A percentile compares a stretch with the other conserved stretches of the same genome.
phyloP scores from a whole-genome alignment of 2,329 filamentous ascomycete species.

The Colletotrichum sp. region DNA sequence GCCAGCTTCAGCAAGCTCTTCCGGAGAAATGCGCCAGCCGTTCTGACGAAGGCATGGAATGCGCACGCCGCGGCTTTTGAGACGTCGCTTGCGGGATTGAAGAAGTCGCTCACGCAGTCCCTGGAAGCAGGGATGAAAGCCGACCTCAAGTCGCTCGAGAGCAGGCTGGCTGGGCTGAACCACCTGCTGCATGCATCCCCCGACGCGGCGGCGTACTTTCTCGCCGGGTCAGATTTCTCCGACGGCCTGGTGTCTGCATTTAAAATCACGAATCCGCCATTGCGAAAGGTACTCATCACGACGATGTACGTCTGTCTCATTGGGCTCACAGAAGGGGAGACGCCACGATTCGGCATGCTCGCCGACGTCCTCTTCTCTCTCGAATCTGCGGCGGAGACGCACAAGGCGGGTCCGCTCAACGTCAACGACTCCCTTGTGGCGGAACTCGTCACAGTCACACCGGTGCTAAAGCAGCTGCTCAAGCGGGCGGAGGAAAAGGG shows the following conservation, averaged over 20 bases:
- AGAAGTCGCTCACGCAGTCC: constrained; percentile 64
- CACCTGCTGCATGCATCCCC: constrained; percentile 68
- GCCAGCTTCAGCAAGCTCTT: constrained; percentile 72
- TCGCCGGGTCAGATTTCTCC: constrained; percentile 86
- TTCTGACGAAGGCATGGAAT: constrained; percentile 57
- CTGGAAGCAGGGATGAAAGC: constrained; percentile 67
- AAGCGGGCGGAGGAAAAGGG: constrained; percentile 55
- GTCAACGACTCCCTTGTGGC: constrained; percentile 77
- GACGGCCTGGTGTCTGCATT: constrained; percentile 76
- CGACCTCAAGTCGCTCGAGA: constrained; percentile 60
- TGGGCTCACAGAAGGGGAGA: constrained; percentile 70
- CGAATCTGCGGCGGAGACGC: constrained; percentile 72
- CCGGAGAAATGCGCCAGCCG: constrained; percentile 63
- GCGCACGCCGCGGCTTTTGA: constrained; percentile 56
- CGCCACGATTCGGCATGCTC: constrained; percentile 75
- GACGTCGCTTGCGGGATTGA: constrained; percentile 61
- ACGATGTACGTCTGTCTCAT: constrained; percentile 78
- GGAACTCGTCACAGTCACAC: constrained; percentile 81
- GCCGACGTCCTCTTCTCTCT: constrained; percentile 85
- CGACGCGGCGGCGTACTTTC: constrained; percentile 64
- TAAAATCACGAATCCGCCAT: constrained; percentile 63
- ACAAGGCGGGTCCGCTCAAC: constrained; percentile 60
- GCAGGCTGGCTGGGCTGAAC: constrained; percentile 62
- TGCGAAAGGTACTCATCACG: constrained; percentile 73
- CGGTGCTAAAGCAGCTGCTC: constrained; percentile 70